Evolutionary conservation across 345 rosid genomes (phyloP).

Genomic region (Toxicodendron radicans): DNA sequence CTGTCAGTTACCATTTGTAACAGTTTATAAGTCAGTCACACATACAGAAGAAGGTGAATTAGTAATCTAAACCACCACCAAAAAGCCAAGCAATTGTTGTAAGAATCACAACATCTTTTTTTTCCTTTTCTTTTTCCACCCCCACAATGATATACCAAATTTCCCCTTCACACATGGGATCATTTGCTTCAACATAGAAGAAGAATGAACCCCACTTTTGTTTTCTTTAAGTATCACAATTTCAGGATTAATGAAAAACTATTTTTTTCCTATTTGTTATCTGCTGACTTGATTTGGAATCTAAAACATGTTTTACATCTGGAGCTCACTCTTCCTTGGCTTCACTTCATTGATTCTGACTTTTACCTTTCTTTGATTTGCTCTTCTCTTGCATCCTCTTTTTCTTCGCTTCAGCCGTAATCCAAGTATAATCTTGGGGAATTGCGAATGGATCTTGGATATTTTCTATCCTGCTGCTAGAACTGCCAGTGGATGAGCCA

Average conservation of each 20-base stretch:
- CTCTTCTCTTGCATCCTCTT: constrained; percentile 90
- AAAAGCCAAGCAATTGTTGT: constrained; percentile 23
- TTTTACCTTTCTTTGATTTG: constrained; percentile 66
- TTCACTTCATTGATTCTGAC: constrained; percentile 39
- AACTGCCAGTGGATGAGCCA: constrained; percentile 40
- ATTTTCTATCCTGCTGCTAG: constrained; percentile 56
- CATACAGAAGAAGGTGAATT: constrained; percentile 17
- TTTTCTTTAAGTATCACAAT: constrained; percentile 25
- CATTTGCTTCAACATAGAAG: constrained; percentile 13
- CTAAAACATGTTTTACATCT: constrained; percentile 28
- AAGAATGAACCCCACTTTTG: constrained; percentile 17
- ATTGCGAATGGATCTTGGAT: constrained; percentile 76
- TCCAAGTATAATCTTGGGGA: constrained; percentile 78
- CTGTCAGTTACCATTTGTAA: constrained; percentile 14
- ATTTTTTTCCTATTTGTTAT: constrained; percentile 26
- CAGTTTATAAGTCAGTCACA: constrained; percentile 25
- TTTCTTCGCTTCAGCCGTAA: constrained; percentile 79
- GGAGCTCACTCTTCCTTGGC: constrained; percentile 16
- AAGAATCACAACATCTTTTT: constrained; percentile 24
- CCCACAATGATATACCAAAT: constrained; percentile 37
- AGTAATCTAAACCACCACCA: constrained; percentile 23
- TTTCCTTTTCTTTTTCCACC: constrained; percentile 4
- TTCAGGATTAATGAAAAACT: constrained; percentile 30
- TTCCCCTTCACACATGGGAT: constrained; percentile 22
- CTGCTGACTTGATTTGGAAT: constrained; percentile 24